Percentiles rank a stretch among this genome's conserved stretches.
Evolutionary conservation across 768 basidiomycete genomes (phyloP).

Genomic region (Suillus americanus): DNA sequence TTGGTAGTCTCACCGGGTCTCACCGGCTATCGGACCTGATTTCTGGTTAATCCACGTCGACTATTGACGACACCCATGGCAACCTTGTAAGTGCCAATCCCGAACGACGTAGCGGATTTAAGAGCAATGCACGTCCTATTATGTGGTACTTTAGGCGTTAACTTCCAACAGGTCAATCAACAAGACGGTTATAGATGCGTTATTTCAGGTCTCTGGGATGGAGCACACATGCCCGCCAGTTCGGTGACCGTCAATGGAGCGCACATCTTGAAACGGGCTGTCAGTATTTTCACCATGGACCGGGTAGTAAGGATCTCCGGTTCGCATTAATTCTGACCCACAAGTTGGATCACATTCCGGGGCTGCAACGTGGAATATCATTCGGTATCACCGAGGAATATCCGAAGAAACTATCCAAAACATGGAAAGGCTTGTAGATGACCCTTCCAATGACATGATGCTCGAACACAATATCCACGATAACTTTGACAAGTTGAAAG

Average conservation of each 20-base stretch:
- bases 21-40: neutral
- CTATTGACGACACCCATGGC: neutral
- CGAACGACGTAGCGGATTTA: neutral
- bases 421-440: neutral
- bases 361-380: neutral
- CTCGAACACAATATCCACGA: neutral
- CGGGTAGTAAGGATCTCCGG: neutral
- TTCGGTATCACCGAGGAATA: neutral
- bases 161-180: neutral
- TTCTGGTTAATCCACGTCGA: neutral
- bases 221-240: neutral
- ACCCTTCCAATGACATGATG: neutral
- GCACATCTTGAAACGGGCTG: neutral
- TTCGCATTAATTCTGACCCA: neutral
- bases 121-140: neutral
- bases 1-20: neutral
- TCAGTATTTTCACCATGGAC: neutral
- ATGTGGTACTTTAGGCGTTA: neutral
- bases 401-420: neutral
- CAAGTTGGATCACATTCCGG: neutral
- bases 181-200: neutral
- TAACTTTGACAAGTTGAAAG: neutral
- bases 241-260: neutral
- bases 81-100: neutral
- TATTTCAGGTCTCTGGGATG: neutral